phyloP scores from a whole-genome alignment of 1,284 basidiomycete species.

The Tylopilus sp. region DNA sequence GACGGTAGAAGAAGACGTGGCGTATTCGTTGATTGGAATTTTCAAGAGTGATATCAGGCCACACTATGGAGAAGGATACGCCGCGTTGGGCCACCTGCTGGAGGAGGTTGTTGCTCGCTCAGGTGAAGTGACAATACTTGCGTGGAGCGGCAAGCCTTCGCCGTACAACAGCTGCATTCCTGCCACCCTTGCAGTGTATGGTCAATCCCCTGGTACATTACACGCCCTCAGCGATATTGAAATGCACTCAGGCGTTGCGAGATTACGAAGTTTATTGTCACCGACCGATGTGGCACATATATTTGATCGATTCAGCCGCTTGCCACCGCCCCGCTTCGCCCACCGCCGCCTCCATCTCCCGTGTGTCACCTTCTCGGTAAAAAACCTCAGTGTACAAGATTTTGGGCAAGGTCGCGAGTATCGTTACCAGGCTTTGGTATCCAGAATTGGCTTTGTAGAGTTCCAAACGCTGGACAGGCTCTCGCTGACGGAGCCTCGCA shows the following conservation, averaged over 20 bases:
- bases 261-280: too few relatives aligned
- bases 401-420: neutral
- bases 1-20: too few relatives aligned
- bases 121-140: neutral
- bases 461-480: neutral
- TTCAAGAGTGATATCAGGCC: too few relatives aligned
- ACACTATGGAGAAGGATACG: too few relatives aligned
- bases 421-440: neutral
- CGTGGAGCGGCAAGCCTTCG: neutral
- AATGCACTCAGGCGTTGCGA: too few relatives aligned
- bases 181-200: too few relatives aligned
- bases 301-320: neutral
- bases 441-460: neutral
- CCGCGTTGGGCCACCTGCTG: too few relatives aligned
- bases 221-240: too few relatives aligned
- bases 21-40: too few relatives aligned
- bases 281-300: neutral
- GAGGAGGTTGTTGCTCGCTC: neutral
- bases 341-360: neutral
- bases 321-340: neutral
- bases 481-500: neutral
- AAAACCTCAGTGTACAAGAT: neutral
- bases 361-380: neutral
- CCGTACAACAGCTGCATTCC: neutral
- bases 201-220: too few relatives aligned